These are phyloP conservation scores for Neurospora sp. DNA, from an alignment of 495 filamentous ascomycete genomes.

Conservation along the genomic window DNA sequence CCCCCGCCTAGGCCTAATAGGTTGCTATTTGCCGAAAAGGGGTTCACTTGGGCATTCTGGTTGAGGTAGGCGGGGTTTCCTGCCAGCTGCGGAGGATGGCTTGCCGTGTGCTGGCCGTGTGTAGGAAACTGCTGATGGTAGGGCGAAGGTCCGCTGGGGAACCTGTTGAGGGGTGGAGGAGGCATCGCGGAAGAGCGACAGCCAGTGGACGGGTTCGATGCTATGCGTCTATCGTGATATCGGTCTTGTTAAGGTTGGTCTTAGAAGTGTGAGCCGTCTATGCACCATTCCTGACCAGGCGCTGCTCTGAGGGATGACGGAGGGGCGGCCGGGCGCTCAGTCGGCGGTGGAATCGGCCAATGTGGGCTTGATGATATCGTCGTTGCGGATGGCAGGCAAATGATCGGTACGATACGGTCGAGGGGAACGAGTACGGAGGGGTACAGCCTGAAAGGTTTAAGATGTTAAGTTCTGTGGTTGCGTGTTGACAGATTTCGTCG, in stretches of 20 bases:
- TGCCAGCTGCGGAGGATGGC: conserved; percentile 29
- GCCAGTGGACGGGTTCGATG: background rate
- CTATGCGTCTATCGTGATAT: conserved; percentile 5
- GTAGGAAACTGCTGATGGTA: conserved; percentile 39
- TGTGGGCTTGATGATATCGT: background rate
- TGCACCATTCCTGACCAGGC: conserved; percentile 13
- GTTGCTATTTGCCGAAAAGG: conserved; percentile 51
- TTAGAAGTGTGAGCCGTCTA: conserved; percentile 1
- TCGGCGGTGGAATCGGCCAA: background rate
- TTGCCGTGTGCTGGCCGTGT: conserved; percentile 33
- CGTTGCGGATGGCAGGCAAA: background rate
- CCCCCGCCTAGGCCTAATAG: conserved; percentile 49
- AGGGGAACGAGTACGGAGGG: background rate
- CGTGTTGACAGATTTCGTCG: background rate
- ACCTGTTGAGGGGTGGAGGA: conserved; percentile 22
- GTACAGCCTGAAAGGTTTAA: background rate
- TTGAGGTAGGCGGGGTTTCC: conserved; percentile 38
- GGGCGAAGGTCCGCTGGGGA: conserved; percentile 26
- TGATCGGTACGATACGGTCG: background rate
- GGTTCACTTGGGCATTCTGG: conserved; percentile 56
- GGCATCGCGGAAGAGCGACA: conserved; percentile 14
- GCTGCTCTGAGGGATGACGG: background rate
- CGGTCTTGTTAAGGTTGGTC: conserved; percentile 4
- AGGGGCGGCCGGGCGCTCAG: background rate
- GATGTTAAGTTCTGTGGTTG: background rate